phyloP scores from a whole-genome alignment of 192 early-diverging fungal genomes.

The Entomortierella beljakovae region DNA sequence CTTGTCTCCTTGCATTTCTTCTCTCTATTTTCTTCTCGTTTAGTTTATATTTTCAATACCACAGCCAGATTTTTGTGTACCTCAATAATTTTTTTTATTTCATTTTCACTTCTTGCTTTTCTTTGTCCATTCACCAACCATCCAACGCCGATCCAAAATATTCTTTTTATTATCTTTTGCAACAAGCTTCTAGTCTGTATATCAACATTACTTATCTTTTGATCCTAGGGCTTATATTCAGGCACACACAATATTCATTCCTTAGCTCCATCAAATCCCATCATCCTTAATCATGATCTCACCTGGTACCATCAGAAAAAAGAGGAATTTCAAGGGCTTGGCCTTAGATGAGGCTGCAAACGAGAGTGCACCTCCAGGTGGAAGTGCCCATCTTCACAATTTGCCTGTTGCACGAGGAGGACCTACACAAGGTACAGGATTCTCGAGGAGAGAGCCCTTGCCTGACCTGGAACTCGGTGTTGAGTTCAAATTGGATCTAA shows the following conservation, averaged over 20 bases:
- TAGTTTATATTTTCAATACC: too few relatives aligned
- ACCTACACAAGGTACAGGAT: slow-evolving; percentile 5
- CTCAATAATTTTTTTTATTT: too few relatives aligned
- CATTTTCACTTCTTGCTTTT: too few relatives aligned
- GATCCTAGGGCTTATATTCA: not conserved
- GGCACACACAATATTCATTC: not conserved
- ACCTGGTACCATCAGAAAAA: slow-evolving; percentile 57
- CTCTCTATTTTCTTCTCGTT: too few relatives aligned
- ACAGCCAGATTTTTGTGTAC: too few relatives aligned
- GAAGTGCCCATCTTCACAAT: slow-evolving; percentile 46
- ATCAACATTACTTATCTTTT: not conserved
- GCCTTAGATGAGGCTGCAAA: slow-evolving; percentile 61
- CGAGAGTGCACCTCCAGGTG: slow-evolving; percentile 42
- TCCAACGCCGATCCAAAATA: not conserved
- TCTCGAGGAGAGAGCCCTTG: slow-evolving; percentile 51
- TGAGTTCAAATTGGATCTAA: slow-evolving; percentile 79
- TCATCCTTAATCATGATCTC: slow-evolving; percentile 19
- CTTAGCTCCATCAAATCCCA: not conserved
- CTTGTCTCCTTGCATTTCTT: too few relatives aligned
- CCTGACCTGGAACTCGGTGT: slow-evolving; percentile 75
- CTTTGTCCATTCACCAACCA: too few relatives aligned
- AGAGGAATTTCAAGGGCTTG: slow-evolving; percentile 66
- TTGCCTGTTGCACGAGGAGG: slow-evolving; percentile 27
- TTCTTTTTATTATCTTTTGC: not conserved
- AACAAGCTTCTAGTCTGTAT: too few relatives aligned